Conservation (phyloP, 2,329 filamentous ascomycete genomes). For the Arthrobotrys entomopaga region DNA sequence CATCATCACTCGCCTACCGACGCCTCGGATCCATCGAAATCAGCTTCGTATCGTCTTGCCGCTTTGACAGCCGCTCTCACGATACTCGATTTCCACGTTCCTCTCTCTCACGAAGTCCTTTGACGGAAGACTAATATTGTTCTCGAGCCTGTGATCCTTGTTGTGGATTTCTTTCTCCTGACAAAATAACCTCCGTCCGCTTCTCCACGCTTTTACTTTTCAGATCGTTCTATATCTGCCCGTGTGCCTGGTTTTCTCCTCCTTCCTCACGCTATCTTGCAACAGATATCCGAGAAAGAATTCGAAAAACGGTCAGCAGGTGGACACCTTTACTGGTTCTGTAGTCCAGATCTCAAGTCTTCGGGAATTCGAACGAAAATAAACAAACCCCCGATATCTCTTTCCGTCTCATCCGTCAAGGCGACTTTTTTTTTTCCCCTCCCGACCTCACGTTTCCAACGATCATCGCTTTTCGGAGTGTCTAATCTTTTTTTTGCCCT, state of each 20-base stretch:
- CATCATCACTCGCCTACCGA: constrained; percentile 9
- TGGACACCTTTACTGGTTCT: constrained; percentile 54
- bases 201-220: constrained; percentile 18
- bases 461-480: constrained; percentile 20
- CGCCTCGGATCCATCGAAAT: constrained; percentile 34
- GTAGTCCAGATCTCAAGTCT: constrained; percentile 51
- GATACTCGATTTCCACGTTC: constrained; percentile 34
- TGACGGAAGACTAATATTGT: constrained; percentile 26
- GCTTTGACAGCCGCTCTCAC: constrained; percentile 48
- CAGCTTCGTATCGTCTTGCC: constrained; percentile 30
- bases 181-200: constrained; percentile 25
- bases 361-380: constrained; percentile 15
- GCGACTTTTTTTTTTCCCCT: constrained; percentile 8
- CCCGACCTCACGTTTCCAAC: constrained; percentile 22
- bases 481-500: constrained; percentile 28
- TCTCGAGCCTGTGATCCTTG: constrained; percentile 40
- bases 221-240: constrained; percentile 54
- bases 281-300: constrained; percentile 34
- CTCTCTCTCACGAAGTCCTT: constrained; percentile 19
- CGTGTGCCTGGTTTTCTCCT: constrained; percentile 21
- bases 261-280: constrained; percentile 26
- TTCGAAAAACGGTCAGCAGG: constrained; percentile 38
- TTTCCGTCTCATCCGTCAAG: constrained; percentile 9
- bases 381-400: constrained; percentile 1
- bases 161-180: background rate